Percentiles rank a stretch among this genome's conserved stretches.
phyloP scores from a whole-genome alignment of 1,139 yeast species.

The Saccharomyces hybrid region DNA sequence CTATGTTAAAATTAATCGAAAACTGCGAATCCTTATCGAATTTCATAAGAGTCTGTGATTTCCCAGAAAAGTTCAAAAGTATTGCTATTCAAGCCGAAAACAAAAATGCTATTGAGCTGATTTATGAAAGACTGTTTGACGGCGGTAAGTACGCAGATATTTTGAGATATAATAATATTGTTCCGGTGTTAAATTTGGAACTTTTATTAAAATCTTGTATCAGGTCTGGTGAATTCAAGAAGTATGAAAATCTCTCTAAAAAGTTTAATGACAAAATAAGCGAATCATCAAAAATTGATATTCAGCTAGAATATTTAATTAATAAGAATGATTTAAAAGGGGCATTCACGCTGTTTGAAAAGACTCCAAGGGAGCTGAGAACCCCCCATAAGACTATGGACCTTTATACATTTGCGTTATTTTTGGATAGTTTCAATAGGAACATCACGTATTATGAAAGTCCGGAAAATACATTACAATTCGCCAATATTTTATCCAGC shows the following conservation, averaged over 20 bases:
- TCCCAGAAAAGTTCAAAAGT: conserved; percentile 25
- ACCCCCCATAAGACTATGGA: conserved; percentile 19
- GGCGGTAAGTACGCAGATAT: conserved; percentile 16
- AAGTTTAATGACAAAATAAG: conserved; percentile 15
- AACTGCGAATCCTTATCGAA: conserved; percentile 12
- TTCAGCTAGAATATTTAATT: conserved; percentile 25
- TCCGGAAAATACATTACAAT: conserved; percentile 25
- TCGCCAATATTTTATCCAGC: conserved; percentile 27
- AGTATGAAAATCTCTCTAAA: conserved; percentile 14
- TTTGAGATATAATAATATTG: conserved; percentile 17
- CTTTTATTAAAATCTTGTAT: conserved; percentile 24
- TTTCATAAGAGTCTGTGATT: conserved; percentile 16
- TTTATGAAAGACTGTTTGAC: conserved; percentile 20
- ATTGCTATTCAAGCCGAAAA: conserved; percentile 26
- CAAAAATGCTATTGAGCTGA: conserved; percentile 19
- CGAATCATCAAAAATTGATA: conserved; percentile 10
- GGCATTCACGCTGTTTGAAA: conserved; percentile 16
- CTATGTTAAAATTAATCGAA: conserved; percentile 10
- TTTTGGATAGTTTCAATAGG: conserved; percentile 19
- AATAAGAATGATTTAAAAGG: conserved; percentile 18
- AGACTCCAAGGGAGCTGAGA: conserved; percentile 5
- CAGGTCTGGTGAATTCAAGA: conserved; percentile 19
- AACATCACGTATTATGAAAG: conserved; percentile 5
- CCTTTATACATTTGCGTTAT: conserved; percentile 22
- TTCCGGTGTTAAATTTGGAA: conserved; percentile 23